A percentile compares a stretch with the other conserved stretches of the same genome.
phyloP scores from a whole-genome alignment of 805 yeast species.

The Schwanniomyces sp. region DNA sequence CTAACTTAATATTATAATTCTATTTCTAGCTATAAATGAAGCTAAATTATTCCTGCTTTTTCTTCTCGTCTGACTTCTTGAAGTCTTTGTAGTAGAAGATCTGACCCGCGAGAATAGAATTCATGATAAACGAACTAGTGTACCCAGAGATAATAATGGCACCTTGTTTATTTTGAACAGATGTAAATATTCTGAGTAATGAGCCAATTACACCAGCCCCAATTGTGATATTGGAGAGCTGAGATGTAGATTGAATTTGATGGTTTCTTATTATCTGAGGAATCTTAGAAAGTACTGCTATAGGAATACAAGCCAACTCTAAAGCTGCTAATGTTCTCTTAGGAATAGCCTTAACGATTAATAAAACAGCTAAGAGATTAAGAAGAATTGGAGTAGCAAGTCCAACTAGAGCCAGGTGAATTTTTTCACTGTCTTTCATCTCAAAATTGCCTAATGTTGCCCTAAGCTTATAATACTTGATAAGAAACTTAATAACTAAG shows the following conservation, averaged over 20 bases:
- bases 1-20: no score
- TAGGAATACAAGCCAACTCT: constrained; percentile 39
- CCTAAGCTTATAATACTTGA: constrained; percentile 32
- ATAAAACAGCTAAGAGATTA: constrained; percentile 25
- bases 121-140: constrained; percentile 31
- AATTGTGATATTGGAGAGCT: constrained; percentile 37
- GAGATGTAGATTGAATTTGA: constrained; percentile 33
- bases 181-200: constrained; percentile 39
- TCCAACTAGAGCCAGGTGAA: constrained; percentile 12
- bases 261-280: constrained; percentile 40
- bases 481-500: constrained; percentile 31
- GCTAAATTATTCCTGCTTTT: background rate
- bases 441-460: constrained; percentile 13
- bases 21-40: background rate
- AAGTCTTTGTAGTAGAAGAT: constrained; percentile 19
- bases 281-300: constrained; percentile 35
- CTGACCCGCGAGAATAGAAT: constrained; percentile 37
- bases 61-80: constrained; percentile 4
- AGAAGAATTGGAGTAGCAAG: constrained; percentile 25
- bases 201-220: constrained; percentile 43
- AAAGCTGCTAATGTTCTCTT: constrained; percentile 23
- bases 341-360: constrained; percentile 34
- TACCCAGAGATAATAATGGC: constrained; percentile 41
- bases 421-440: constrained; percentile 17
- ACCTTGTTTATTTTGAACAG: constrained; percentile 26